phyloP scores from a whole-genome alignment of 2,329 filamentous ascomycete genomes.

The Aureobasidium melanogenum region DNA sequence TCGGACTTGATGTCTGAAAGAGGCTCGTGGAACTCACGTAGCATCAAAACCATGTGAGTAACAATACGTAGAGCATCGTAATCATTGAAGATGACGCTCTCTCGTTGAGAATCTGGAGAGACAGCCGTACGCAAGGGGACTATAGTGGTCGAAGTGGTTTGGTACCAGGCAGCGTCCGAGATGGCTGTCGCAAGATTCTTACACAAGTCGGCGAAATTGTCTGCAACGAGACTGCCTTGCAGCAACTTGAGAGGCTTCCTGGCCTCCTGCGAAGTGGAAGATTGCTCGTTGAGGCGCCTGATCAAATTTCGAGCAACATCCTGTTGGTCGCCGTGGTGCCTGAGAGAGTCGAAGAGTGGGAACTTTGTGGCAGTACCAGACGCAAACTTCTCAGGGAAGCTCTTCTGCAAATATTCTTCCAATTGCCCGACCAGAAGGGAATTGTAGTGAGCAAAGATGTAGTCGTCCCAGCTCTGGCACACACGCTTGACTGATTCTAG shows the following conservation, averaged over 20 bases:
- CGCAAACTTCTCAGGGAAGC: conserved; percentile 45
- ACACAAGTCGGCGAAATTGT: conserved; percentile 40
- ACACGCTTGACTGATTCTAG: conserved; percentile 66
- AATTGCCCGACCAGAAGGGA: conserved; percentile 74
- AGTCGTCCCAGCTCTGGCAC: conserved; percentile 75
- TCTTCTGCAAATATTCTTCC: conserved; percentile 56
- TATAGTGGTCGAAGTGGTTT: conserved; percentile 14
- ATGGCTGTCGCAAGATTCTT: conserved; percentile 36
- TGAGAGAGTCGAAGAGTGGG: conserved; percentile 54
- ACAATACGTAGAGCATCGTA: conserved; percentile 36
- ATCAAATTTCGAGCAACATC: conserved; percentile 35
- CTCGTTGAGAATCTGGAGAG: conserved; percentile 12
- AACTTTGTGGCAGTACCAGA: conserved; percentile 51
- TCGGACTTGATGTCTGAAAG: conserved; percentile 19
- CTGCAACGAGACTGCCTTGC: conserved; percentile 65
- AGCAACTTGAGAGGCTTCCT: conserved; percentile 62
- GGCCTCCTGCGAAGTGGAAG: conserved; percentile 50
- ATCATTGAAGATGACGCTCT: conserved; percentile 29
- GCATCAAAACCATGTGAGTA: conserved; percentile 52
- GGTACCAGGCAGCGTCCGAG: conserved; percentile 25
- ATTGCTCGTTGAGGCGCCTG: conserved; percentile 48
- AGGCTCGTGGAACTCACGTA: conserved; percentile 41
- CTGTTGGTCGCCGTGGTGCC: conserved; percentile 49
- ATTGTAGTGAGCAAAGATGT: conserved; percentile 81
- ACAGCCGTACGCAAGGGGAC: conserved; percentile 12